Evolutionary conservation across 169 alveolate species (phyloP).

Genomic region (Pseudocohnilembus persalinus): DNA sequence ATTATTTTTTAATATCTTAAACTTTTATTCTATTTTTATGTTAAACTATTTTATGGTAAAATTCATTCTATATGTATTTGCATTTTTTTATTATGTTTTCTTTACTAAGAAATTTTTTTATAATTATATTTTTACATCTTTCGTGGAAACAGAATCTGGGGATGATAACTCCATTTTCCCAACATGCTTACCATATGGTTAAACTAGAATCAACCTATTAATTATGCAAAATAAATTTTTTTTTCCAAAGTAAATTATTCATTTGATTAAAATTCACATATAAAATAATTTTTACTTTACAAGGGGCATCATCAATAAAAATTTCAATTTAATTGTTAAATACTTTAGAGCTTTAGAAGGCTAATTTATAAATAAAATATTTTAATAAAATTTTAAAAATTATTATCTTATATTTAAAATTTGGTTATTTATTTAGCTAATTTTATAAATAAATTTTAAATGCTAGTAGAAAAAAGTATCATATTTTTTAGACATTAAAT

Average conservation of each 20-base stretch:
- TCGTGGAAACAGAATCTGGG: slow-evolving; percentile 85
- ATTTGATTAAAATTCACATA: background rate
- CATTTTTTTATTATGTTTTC: background rate
- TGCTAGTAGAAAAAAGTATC: no score
- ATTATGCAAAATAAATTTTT: background rate
- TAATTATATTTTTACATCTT: slow-evolving; percentile 33
- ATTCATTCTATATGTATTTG: background rate
- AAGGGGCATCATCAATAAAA: slow-evolving; percentile 68
- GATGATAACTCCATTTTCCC: slow-evolving; percentile 72
- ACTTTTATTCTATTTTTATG: background rate
- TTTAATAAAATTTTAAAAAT: background rate
- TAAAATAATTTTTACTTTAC: slow-evolving; percentile 21
- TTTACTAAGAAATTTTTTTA: background rate
- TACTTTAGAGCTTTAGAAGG: slow-evolving; percentile 20
- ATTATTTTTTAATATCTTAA: background rate
- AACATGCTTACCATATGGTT: slow-evolving; percentile 77
- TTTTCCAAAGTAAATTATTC: background rate
- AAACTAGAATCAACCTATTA: slow-evolving; percentile 66
- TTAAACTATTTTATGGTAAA: background rate
- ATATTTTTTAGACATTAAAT: no score
- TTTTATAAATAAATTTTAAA: no score
- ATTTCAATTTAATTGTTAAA: slow-evolving; percentile 57
- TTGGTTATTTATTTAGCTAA: no score
- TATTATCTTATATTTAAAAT: no score
- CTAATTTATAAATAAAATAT: background rate